A percentile compares a stretch with the other conserved stretches of the same genome.
Evolutionary conservation across 768 basidiomycete genomes (phyloP).

Genomic region (Lentinula sp.): DNA sequence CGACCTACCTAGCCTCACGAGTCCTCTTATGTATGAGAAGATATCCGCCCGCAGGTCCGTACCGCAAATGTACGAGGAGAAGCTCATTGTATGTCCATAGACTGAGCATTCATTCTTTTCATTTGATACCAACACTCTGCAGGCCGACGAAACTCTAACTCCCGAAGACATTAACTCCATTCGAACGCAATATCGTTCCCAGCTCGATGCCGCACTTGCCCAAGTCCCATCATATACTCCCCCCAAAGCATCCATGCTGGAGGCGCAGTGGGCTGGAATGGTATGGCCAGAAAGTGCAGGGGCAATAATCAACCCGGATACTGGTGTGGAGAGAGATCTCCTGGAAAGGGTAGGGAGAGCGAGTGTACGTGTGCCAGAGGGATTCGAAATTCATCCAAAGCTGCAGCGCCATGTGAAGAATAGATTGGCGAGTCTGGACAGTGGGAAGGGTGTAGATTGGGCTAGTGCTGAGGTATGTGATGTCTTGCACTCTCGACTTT

Average conservation of each 20-base stretch:
- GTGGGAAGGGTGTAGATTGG: conserved; percentile 76
- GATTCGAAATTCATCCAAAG: conserved; percentile 76
- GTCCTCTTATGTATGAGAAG: conserved; percentile 87
- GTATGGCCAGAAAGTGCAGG: conserved; percentile 56
- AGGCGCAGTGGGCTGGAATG: conserved; percentile 63
- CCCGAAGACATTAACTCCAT: conserved; percentile 39
- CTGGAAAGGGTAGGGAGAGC: conserved; percentile 57
- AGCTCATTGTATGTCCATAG: conserved; percentile 55
- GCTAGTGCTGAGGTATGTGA: conserved; percentile 75
- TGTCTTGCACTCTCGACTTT: not conserved
- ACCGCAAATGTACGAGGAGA: conserved; percentile 76
- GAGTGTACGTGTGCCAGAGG: conserved; percentile 53
- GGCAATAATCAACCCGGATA: conserved; percentile 52
- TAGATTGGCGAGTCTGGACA: conserved; percentile 62
- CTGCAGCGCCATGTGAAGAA: conserved; percentile 75
- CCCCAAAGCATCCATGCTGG: conserved; percentile 41
- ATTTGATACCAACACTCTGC: not conserved
- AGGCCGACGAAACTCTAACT: conserved; percentile 50
- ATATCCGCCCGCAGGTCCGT: conserved; percentile 74
- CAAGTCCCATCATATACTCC: conserved; percentile 43
- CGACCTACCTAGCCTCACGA: conserved; percentile 82
- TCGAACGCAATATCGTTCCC: conserved; percentile 51
- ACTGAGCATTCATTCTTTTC: not conserved
- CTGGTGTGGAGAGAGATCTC: conserved; percentile 53
- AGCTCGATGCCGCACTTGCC: conserved; percentile 58